phyloP scores from a whole-genome alignment of 805 yeast genomes.

The Candida gorgasii region DNA sequence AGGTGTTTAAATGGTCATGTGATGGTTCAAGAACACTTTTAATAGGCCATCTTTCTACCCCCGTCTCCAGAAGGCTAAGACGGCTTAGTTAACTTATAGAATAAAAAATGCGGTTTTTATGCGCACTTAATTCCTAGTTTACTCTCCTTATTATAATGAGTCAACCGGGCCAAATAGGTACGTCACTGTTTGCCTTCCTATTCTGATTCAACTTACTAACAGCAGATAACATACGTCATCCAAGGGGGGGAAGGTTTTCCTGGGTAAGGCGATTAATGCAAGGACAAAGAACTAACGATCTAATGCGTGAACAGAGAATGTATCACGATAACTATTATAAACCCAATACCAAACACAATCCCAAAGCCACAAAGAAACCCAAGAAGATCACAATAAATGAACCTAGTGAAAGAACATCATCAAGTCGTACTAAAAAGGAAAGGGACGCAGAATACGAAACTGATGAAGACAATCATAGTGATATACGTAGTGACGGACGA shows the following conservation, averaged over 20 bases:
- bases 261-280: conserved; percentile 20
- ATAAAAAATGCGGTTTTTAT: neutral
- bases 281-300: conserved; percentile 11
- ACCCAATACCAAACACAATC: neutral
- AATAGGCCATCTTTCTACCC: too few species aligned
- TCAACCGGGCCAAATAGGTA: conserved; percentile 7
- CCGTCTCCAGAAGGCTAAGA: too few species aligned
- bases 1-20: too few species aligned
- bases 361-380: neutral
- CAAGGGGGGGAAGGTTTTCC: conserved; percentile 15
- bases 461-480: conserved; percentile 5
- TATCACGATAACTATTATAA: conserved; percentile 8
- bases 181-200: neutral
- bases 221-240: conserved; percentile 12
- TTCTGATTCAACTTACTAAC: conserved; percentile 1
- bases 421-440: neutral
- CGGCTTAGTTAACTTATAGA: too few species aligned
- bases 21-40: too few species aligned
- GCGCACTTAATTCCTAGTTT: neutral
- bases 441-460: neutral
- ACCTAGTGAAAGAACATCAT: neutral
- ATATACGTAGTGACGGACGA: conserved; percentile 7
- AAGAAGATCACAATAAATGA: conserved; percentile 1
- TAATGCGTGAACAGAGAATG: neutral
- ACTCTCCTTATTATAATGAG: conserved; percentile 1